Base-by-base conservation (phyloP, 2,329 filamentous ascomycete species). In the Calonectria multiphialidica region DNA sequence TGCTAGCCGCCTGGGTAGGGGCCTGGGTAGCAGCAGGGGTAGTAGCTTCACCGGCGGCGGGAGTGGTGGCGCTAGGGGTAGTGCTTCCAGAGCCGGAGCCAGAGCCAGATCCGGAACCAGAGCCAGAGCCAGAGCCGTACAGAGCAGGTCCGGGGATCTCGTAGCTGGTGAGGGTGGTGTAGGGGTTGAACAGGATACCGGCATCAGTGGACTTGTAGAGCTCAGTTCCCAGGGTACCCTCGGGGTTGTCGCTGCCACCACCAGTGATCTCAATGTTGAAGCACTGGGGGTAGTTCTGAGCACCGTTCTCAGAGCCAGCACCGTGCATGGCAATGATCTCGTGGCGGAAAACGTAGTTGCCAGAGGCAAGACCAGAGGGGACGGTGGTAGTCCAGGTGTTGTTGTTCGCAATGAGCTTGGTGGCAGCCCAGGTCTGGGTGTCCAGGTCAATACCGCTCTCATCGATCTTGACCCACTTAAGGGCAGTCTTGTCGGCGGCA, bases 381-480 rank as follows among this genome's bases (percentile, higher is more conserved):
- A 85, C 80, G n/a, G 80, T 83, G 64, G 82, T 80, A 25, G 74
- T 72, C 81, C 82, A 83, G 21, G 76, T 81, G 76, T 82, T 83
- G 77, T 81, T 78, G 87, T 82, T 81, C 72, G 82, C 78, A 79
- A 89, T 88, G 69, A 90, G 80, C 12, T 86, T 80, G 72, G 77
- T 78, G 37, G 83, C 78, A 40, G 81, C 81, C 83, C 84, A 86
- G 9, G 70, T 76, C 72, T 81, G 72, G 61, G 81, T 83, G 71
- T 82, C 84, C 66, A 84, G 79, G 47, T 79, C 72, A 70, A 88
- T 82, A 40, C 90, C 85, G 75, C 90, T 91, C 74, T 88, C 87
- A 59, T 88, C 87, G 70, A 93, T 92, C 88, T 93, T 93, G 86
- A 92, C 90, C 83, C 89, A 93, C 76, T 89, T 82, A 50, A 93